These are phyloP conservation scores for Polychytrium aggregatum DNA, from an alignment of 192 early-diverging fungal species.

Conservation along the genomic window DNA sequence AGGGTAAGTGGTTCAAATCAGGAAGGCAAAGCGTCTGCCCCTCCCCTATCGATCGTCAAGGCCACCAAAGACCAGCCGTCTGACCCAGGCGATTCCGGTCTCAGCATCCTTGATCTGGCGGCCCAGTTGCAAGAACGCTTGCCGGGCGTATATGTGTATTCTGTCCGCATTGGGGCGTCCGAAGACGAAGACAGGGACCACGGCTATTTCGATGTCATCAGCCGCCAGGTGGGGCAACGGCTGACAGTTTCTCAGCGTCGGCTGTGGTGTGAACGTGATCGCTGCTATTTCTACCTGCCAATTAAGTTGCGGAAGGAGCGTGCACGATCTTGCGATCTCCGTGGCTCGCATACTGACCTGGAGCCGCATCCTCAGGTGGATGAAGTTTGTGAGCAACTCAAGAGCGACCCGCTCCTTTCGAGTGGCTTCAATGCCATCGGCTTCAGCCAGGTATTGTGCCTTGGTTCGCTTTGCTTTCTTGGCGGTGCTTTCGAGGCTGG, in stretches of 20 bases:
- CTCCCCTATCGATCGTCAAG: neutral
- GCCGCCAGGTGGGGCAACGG: conserved; percentile 56
- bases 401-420: conserved; percentile 42
- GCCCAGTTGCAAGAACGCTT: conserved; percentile 7
- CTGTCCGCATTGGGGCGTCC: conserved; percentile 54
- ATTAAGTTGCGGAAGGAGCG: neutral
- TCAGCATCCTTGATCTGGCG: conserved; percentile 17
- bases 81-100: too few species aligned
- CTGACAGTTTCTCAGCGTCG: too few species aligned
- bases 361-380: conserved; percentile 41
- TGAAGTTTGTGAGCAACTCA: conserved; percentile 60
- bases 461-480: conserved; percentile 12
- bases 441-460: conserved; percentile 61
- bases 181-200: conserved; percentile 64
- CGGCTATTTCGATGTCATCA: conserved; percentile 80
- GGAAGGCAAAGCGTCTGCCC: neutral
- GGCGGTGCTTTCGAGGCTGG: neutral
- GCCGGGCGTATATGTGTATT: conserved; percentile 66
- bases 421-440: conserved; percentile 83
- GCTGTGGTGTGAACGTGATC: too few species aligned
- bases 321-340: neutral
- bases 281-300: too few species aligned
- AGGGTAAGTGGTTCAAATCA: neutral
- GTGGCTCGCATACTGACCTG: neutral
- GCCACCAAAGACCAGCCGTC: too few species aligned